Percentiles rank a stretch among this genome's conserved stretches.
These are phyloP conservation scores for Tetrahymena malaccensis DNA, from an alignment of 73 alveolate species.

Conservation along the genomic window DNA sequence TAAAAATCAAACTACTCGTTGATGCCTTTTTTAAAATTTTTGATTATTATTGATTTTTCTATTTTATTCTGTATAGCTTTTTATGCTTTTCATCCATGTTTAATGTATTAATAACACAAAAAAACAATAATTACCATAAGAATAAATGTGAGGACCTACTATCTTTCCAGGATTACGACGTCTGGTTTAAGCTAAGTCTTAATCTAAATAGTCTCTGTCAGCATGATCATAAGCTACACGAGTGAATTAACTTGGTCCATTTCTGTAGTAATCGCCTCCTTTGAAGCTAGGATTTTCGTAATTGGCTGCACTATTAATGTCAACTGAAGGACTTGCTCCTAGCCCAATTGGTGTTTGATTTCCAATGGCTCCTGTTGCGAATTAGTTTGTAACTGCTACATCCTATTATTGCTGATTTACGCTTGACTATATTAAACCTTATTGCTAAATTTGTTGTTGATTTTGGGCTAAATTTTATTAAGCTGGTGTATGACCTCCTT, in stretches of 20 bases:
- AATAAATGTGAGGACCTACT: background rate
- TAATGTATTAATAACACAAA: background rate
- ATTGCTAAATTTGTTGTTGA: background rate
- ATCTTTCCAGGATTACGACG: background rate
- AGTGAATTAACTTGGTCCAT: background rate
- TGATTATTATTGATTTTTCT: background rate
- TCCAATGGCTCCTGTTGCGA: background rate
- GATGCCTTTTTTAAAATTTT: background rate
- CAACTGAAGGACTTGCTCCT: background rate
- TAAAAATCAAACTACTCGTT: background rate
- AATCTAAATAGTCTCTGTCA: background rate
- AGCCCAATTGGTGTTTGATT: background rate
- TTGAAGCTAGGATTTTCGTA: background rate
- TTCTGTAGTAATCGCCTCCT: background rate
- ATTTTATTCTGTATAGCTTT: background rate
- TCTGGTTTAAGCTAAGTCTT: background rate
- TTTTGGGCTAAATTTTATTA: background rate
- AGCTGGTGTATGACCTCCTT: background rate
- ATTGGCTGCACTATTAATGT: background rate
- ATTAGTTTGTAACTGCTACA: background rate
- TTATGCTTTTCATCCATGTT: background rate
- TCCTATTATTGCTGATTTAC: background rate
- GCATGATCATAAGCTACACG: background rate
- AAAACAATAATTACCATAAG: background rate
- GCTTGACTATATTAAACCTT: background rate